Conservation (phyloP, 2,329 filamentous ascomycete species). For the Aspergillus neotritici region DNA sequence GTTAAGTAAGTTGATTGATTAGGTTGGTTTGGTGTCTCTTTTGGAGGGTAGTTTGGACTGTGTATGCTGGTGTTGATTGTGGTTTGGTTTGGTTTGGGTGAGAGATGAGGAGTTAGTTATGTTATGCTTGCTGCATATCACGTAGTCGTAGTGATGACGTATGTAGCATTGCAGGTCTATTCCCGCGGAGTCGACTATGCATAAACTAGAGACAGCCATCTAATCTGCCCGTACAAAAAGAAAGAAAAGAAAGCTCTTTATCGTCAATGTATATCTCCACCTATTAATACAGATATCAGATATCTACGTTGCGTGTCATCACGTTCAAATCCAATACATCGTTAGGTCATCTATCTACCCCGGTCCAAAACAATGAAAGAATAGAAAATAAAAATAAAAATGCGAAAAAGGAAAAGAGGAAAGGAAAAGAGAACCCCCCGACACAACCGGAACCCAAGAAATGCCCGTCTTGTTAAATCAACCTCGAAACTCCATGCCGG, state of each 20-base stretch:
- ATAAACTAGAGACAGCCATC: too few species aligned
- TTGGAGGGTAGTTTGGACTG: neutral
- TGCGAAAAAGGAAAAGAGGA: neutral
- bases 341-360: too few species aligned
- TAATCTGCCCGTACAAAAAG: too few species aligned
- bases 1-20: neutral
- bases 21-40: neutral
- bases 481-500: conserved; percentile 14
- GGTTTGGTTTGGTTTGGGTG: neutral
- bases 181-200: too few species aligned
- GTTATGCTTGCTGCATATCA: neutral
- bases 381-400: neutral
- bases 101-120: neutral
- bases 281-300: too few species aligned
- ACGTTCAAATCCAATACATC: too few species aligned
- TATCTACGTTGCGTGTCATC: too few species aligned
- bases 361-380: neutral
- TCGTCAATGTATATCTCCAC: too few species aligned
- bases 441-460: neutral
- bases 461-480: conserved; percentile 9
- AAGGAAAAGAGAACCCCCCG: neutral
- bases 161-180: too few species aligned
- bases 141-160: neutral
- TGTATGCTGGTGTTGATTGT: neutral
- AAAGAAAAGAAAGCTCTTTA: too few species aligned